Evolutionary conservation across 2,329 filamentous ascomycete genomes (phyloP).

Genomic region (Fusarium humuli): DNA sequence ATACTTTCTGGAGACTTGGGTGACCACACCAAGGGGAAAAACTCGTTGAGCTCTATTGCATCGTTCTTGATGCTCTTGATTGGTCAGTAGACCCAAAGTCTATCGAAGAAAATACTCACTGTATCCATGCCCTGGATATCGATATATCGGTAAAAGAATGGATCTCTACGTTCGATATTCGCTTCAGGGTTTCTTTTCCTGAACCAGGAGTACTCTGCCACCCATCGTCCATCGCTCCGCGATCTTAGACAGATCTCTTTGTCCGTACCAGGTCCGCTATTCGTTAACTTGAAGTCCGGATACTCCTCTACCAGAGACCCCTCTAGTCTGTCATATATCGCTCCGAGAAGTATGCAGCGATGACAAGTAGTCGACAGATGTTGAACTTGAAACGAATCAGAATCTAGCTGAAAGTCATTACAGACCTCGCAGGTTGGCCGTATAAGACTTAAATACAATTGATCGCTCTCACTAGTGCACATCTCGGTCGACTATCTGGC

Average conservation of each 20-base stretch:
- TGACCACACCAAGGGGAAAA: not conserved
- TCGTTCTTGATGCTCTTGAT: not conserved
- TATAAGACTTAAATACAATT: too few relatives aligned
- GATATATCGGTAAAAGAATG: not conserved
- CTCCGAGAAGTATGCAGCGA: not conserved
- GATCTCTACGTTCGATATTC: not conserved
- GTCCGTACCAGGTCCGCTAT: not conserved
- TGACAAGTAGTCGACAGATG: not conserved
- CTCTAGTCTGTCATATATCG: not conserved
- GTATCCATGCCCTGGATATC: not conserved
- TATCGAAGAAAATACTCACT: too few relatives aligned
- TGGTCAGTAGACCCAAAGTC: too few relatives aligned
- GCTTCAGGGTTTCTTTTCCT: not conserved
- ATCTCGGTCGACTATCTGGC: not conserved
- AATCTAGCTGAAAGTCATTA: not conserved
- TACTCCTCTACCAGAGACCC: not conserved
- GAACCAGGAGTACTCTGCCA: not conserved
- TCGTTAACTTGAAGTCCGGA: not conserved
- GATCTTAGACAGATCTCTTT: not conserved
- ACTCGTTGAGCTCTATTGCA: not conserved
- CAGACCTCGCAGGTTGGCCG: not conserved
- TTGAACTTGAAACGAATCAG: not conserved
- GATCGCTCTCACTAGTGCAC: too few relatives aligned
- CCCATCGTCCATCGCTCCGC: not conserved
- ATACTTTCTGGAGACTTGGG: not conserved